Percentiles rank a stretch among this genome's conserved stretches.
phyloP scores from a whole-genome alignment of 768 basidiomycete species.

The Clavaria fumosa region DNA sequence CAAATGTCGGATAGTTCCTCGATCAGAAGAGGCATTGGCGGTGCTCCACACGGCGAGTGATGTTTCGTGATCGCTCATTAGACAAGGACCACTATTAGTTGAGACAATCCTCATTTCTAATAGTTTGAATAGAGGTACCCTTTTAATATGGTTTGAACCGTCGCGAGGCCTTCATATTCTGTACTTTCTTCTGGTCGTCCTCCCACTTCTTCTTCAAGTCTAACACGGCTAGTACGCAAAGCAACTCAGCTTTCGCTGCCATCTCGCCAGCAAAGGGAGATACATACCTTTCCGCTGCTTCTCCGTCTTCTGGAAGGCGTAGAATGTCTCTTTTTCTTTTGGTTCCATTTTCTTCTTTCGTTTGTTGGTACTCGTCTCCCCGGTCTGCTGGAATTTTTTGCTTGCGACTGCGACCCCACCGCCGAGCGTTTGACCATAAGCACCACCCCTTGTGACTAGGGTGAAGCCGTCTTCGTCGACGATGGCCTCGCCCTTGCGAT shows the following conservation, averaged over 20 bases:
- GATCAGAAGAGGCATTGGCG: no score
- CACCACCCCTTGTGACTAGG: constrained; percentile 82
- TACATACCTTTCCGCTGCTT: constrained; percentile 67
- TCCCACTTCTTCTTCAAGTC: constrained; percentile 74
- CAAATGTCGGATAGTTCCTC: no score
- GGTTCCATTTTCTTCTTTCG: constrained; percentile 37
- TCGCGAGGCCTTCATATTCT: constrained; percentile 61
- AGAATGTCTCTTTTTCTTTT: constrained; percentile 66
- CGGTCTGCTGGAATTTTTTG: constrained; percentile 49
- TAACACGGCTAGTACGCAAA: constrained; percentile 52
- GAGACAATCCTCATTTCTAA: no score
- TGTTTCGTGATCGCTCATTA: no score
- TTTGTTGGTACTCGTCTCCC: constrained; percentile 28
- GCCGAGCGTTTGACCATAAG: constrained; percentile 77
- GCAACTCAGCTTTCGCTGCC: no score
- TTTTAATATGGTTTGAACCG: constrained; percentile 80
- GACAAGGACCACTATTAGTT: no score
- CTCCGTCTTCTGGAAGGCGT: constrained; percentile 83
- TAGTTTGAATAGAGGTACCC: no score
- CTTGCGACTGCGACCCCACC: constrained; percentile 54
- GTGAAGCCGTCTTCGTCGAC: constrained; percentile 95
- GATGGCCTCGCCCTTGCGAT: constrained; percentile 72
- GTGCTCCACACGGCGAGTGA: no score
- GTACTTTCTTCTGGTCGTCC: constrained; percentile 74
- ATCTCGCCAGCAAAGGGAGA: constrained; percentile 5